Percentiles rank a stretch among this genome's conserved stretches.
phyloP scores from a whole-genome alignment of 164 flowering plant genomes.

The Amborella trichopoda region DNA sequence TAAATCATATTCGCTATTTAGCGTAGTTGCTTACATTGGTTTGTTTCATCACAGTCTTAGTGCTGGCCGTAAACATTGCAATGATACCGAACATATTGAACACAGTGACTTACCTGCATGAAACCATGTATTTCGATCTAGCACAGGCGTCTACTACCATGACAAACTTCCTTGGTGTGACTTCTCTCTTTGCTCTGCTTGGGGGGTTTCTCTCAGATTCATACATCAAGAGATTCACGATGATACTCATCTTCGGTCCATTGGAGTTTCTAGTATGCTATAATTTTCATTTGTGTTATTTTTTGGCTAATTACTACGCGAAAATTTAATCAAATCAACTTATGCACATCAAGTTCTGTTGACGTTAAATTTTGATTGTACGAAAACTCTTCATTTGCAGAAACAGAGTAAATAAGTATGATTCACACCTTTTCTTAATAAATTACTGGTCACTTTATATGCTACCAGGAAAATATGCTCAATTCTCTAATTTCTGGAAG shows the following conservation, averaged over 20 bases:
- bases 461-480: no score
- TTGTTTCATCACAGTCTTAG: no score
- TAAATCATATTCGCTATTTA: no score
- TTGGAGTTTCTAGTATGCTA: constrained; percentile 8
- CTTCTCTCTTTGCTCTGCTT: constrained; percentile 9
- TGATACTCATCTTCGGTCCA: constrained; percentile 11
- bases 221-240: constrained; percentile 13
- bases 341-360: neutral
- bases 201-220: constrained; percentile 17
- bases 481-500: no score
- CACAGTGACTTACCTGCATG: no score
- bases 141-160: constrained; percentile 10
- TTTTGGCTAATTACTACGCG: neutral
- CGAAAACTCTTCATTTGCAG: neutral
- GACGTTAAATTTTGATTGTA: neutral
- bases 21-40: no score
- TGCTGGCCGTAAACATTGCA: no score
- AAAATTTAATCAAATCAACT: neutral
- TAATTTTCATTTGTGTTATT: neutral
- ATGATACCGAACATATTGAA: no score
- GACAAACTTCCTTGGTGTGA: constrained; percentile 13
- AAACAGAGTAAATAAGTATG: neutral
- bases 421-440: neutral
- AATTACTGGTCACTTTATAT: no score
- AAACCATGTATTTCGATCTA: constrained; percentile 14